Evolutionary conservation across 2,329 filamentous ascomycete genomes (phyloP).

Genomic region (Exophiala bonariae): DNA sequence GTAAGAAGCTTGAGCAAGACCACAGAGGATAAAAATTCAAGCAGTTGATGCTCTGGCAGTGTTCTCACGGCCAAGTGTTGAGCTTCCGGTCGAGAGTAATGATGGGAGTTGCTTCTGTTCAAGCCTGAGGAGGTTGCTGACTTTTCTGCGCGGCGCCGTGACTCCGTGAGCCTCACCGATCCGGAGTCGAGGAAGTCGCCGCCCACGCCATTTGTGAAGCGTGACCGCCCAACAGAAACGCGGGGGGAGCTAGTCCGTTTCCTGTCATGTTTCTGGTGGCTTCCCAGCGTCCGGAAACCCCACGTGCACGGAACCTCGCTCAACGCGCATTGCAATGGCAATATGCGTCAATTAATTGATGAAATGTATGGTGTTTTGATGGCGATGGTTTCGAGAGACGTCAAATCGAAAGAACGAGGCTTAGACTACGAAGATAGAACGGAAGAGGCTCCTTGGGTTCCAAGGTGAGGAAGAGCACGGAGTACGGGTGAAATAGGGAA

Average conservation of each 20-base stretch:
- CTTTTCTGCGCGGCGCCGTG: no score
- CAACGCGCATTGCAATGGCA: constrained; percentile 2
- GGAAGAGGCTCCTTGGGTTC: neutral
- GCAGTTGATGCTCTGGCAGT: no score
- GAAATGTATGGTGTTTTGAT: neutral
- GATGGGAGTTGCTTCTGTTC: no score
- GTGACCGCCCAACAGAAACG: constrained; percentile 14
- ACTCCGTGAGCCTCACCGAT: no score
- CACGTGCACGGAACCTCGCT: neutral
- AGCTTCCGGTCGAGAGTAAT: no score
- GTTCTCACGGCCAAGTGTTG: no score
- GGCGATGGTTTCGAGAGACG: neutral
- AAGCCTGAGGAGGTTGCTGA: no score
- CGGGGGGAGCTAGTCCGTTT: constrained; percentile 17
- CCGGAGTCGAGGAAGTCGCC: neutral
- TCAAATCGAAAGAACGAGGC: constrained; percentile 1
- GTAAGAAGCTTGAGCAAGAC: neutral
- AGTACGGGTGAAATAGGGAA: constrained; percentile 18
- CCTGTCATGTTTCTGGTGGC: constrained; percentile 2
- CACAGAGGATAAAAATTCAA: no score
- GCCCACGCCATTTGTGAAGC: no score
- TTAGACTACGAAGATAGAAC: constrained; percentile 7
- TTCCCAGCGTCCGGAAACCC: neutral
- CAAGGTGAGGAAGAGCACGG: neutral
- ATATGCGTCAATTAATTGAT: constrained; percentile 2